A percentile compares a stretch with the other conserved stretches of the same genome.
Evolutionary conservation across 345 rosid species (phyloP).

Genomic region (Turritis glabra): DNA sequence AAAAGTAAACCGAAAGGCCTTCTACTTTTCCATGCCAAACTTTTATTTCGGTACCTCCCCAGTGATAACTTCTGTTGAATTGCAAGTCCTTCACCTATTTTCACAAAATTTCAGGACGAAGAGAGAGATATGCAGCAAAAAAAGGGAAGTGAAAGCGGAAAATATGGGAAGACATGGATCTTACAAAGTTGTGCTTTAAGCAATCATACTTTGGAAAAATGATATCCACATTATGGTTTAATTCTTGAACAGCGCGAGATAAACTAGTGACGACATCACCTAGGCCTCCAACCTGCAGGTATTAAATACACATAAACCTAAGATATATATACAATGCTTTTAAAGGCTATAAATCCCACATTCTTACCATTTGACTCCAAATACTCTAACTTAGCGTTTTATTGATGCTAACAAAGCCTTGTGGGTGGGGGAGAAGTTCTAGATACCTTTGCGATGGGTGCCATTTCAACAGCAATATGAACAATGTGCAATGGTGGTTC

Average conservation of each 20-base stretch:
- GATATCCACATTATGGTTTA: constrained; percentile 83
- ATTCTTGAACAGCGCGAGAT: constrained; percentile 95
- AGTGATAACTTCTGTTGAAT: constrained; percentile 62
- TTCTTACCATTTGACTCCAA: too few species aligned
- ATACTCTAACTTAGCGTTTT: too few species aligned
- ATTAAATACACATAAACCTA: constrained; percentile 17
- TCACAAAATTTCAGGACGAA: constrained; percentile 3
- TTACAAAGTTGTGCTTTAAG: constrained; percentile 71
- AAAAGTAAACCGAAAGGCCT: constrained; percentile 84
- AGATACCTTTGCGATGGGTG: constrained; percentile 95
- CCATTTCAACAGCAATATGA: constrained; percentile 97
- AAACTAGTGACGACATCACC: constrained; percentile 98
- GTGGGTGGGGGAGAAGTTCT: too few species aligned
- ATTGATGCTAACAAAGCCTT: too few species aligned
- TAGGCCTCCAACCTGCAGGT: constrained; percentile 88
- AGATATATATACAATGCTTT: not conserved
- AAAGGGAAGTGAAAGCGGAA: not conserved
- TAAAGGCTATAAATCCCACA: not conserved
- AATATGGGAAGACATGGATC: constrained; percentile 36
- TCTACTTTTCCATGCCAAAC: constrained; percentile 93
- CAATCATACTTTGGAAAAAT: constrained; percentile 92
- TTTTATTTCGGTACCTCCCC: constrained; percentile 89
- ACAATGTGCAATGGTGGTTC: constrained; percentile 92
- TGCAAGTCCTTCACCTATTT: constrained; percentile 75
- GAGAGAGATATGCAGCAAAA: not conserved